Evolutionary conservation across 495 filamentous ascomycete species (phyloP), one percentile per base, ranked within the genome.

Genomic region (Mycothermus thermophilus): DNA sequence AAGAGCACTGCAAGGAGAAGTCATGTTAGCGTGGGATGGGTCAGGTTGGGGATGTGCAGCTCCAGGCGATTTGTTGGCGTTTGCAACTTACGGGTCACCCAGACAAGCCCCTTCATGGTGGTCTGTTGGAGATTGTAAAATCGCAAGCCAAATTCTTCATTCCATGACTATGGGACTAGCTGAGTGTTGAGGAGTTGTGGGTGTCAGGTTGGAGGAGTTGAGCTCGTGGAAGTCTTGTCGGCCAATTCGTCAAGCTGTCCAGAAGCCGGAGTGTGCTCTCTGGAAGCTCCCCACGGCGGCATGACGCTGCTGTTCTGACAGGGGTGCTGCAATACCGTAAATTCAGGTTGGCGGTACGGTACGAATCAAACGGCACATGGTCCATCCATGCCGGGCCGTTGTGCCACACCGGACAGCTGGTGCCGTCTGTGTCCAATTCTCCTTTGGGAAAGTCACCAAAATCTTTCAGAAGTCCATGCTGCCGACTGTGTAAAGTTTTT

Each of bases 1-100:
- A 63, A 50, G 8, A 68, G 62, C 63, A 68, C 64, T 67, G 40
- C 11, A n/a, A n/a, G 19, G 20, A 26, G 5, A 9, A 17, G 29
- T 19, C 16, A 36, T 51, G 42, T 47, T 36, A 55, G 44, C 46
- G n/a, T n/a, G n/a, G n/a, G n/a, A n/a, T n/a, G n/a, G n/a, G n/a
- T n/a, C n/a, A n/a, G n/a, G n/a, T n/a, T n/a, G n/a, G 30, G 40
- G 41, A 34, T 25, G 22, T 11, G 17, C 32, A 28, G 27, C 35
- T 30, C 26, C 34, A 33, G 39, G 32, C 11, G 28, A 11, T 29
- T 13, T 16, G 25, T 12, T n/a, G 11, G 16, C n/a, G 7, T 10
- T 10, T 21, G 27, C 27, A 18, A 51, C 64, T 29, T 57, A 67
- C 64, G 57, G 48, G 55, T 51, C 33, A 58, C 30, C 46, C 58